Evolutionary conservation across 495 filamentous ascomycete species (phyloP).

Genomic region (Daldinia bambusicola): DNA sequence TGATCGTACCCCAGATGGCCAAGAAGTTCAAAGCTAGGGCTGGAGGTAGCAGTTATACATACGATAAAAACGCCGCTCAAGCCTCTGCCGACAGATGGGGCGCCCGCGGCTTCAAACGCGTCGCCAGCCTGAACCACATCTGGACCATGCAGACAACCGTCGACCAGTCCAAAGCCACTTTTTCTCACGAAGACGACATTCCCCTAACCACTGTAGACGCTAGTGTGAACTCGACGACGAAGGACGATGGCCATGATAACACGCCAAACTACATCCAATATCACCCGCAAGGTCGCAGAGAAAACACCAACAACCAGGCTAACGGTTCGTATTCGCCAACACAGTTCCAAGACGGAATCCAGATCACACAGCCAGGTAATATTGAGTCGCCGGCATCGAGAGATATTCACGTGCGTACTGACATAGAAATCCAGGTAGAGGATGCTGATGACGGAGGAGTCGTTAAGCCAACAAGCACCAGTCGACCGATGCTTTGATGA

Average conservation of each 20-base stretch:
- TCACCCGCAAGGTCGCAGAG: neutral
- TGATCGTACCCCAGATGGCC: conserved; percentile 33
- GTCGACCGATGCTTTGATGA: neutral
- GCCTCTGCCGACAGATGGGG: conserved; percentile 29
- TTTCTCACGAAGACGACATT: conserved; percentile 30
- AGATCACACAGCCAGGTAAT: neutral
- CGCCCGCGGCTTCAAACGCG: conserved; percentile 40
- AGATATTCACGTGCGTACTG: conserved; percentile 40
- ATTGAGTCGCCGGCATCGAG: neutral
- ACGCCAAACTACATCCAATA: neutral
- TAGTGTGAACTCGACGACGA: conserved; percentile 6
- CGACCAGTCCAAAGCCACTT: conserved; percentile 20
- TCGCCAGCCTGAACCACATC: conserved; percentile 39
- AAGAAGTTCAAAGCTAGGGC: conserved; percentile 15
- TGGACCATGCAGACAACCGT: conserved; percentile 32
- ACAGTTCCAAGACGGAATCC: neutral
- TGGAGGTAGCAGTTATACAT: conserved; percentile 8
- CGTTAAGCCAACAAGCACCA: neutral
- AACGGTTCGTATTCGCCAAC: neutral
- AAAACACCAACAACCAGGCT: conserved; percentile 6
- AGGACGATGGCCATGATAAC: neutral
- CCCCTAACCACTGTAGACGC: conserved; percentile 35
- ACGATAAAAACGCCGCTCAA: conserved; percentile 13
- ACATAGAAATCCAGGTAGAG: conserved; percentile 29
- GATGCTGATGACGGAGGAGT: conserved; percentile 6